Percentiles rank a stretch among this genome's conserved stretches.
phyloP scores from a whole-genome alignment of 257 asterid species.

The Solanum piurae region DNA sequence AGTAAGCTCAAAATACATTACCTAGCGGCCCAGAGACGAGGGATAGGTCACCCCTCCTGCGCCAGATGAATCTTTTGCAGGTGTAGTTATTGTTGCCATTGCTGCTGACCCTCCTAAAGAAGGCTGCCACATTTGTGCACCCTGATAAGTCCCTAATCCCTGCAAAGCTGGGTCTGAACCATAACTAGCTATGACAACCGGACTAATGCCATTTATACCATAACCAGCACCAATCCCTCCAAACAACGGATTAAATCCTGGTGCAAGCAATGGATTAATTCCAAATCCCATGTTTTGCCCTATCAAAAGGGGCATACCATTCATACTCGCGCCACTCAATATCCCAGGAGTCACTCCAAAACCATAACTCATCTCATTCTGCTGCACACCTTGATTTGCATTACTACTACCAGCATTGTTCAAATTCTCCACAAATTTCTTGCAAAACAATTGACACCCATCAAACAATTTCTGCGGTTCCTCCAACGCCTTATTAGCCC shows the following conservation, averaged over 20 bases:
- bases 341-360: constrained; percentile 26
- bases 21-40: constrained; percentile 40
- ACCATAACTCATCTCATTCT: constrained; percentile 18
- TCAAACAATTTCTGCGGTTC: constrained; percentile 64
- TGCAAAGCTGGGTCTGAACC: constrained; percentile 52
- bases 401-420: constrained; percentile 10
- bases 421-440: constrained; percentile 41
- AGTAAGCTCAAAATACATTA: not conserved
- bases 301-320: constrained; percentile 28
- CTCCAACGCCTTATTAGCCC: constrained; percentile 54
- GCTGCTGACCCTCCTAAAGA: constrained; percentile 17
- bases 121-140: constrained; percentile 26
- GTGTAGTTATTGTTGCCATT: constrained; percentile 17
- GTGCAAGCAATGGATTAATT: constrained; percentile 30
- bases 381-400: constrained; percentile 8
- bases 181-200: constrained; percentile 34
- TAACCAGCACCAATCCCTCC: constrained; percentile 34
- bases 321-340: constrained; percentile 15
- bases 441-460: constrained; percentile 61
- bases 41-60: constrained; percentile 18
- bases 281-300: constrained; percentile 46
- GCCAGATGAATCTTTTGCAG: constrained; percentile 24
- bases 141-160: constrained; percentile 40
- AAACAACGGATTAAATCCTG: constrained; percentile 21
- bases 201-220: constrained; percentile 33